A percentile compares a stretch with the other conserved stretches of the same genome.
These are phyloP conservation scores for Dactylis glomerata DNA, from an alignment of 176 grass and related monocot species.

Conservation along the genomic window DNA sequence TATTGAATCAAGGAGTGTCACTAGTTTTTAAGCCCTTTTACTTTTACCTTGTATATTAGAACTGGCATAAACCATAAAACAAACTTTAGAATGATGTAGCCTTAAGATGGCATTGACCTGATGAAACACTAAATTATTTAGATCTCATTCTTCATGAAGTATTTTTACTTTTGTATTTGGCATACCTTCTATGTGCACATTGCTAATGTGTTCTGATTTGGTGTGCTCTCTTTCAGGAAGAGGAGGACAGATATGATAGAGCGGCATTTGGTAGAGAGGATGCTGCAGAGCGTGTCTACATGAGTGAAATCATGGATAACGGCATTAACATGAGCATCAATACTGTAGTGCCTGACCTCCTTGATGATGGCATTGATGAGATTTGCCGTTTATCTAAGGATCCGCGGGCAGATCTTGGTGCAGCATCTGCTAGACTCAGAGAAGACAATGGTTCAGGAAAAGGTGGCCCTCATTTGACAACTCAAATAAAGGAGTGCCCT, in stretches of 20 bases:
- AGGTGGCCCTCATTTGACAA: not conserved
- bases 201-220: slow-evolving; percentile 8
- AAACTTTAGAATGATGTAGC: not conserved
- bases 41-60: not conserved
- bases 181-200: not conserved
- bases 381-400: slow-evolving; percentile 44
- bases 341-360: slow-evolving; percentile 69
- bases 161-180: not conserved
- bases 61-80: not conserved
- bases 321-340: slow-evolving; percentile 82
- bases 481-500: slow-evolving; percentile 5
- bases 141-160: not conserved
- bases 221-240: slow-evolving; percentile 55
- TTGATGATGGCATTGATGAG: slow-evolving; percentile 56
- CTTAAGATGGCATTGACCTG: not conserved
- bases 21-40: not conserved
- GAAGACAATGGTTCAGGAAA: slow-evolving; percentile 46
- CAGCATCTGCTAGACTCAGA: slow-evolving; percentile 66
- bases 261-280: slow-evolving; percentile 59
- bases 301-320: slow-evolving; percentile 81
- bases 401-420: slow-evolving; percentile 63
- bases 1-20: not conserved
- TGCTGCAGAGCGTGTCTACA: slow-evolving; percentile 71
- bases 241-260: slow-evolving; percentile 93
- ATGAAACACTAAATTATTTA: not conserved